Evolutionary conservation across 441 rosid genomes (phyloP).

Genomic region (Erodium chrysanthum): DNA sequence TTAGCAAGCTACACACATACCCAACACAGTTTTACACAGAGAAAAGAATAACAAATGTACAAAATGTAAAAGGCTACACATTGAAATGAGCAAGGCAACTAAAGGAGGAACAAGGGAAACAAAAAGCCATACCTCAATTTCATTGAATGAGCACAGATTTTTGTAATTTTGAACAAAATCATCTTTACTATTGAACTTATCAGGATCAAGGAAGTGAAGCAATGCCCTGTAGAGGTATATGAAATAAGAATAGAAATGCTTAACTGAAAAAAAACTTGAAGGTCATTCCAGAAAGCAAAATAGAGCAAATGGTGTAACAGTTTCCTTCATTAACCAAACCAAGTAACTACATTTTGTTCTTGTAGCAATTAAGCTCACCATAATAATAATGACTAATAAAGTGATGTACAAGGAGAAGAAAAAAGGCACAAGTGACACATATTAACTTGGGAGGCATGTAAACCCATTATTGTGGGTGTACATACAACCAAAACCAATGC

Average conservation of each 20-base stretch:
- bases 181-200: constrained; percentile 89
- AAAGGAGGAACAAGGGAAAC: constrained; percentile 7
- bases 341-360: not conserved
- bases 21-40: constrained; percentile 14
- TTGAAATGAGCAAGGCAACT: not conserved
- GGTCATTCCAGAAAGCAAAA: not conserved
- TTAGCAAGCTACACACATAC: constrained; percentile 64
- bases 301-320: not conserved
- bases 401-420: not conserved
- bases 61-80: constrained; percentile 13
- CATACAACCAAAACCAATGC: not conserved
- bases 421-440: not conserved
- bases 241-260: not conserved
- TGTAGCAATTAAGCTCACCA: not conserved
- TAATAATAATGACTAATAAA: not conserved
- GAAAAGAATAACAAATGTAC: constrained; percentile 14
- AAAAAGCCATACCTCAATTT: constrained; percentile 58
- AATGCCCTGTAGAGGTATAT: constrained; percentile 56
- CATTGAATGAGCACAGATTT: constrained; percentile 95
- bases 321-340: not conserved
- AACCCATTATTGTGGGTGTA: not conserved
- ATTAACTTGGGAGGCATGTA: not conserved
- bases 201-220: constrained; percentile 92
- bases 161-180: constrained; percentile 94
- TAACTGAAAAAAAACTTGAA: not conserved